phyloP scores from a whole-genome alignment of 2,329 filamentous ascomycete genomes.

The Stagonosporopsis vannaccii region DNA sequence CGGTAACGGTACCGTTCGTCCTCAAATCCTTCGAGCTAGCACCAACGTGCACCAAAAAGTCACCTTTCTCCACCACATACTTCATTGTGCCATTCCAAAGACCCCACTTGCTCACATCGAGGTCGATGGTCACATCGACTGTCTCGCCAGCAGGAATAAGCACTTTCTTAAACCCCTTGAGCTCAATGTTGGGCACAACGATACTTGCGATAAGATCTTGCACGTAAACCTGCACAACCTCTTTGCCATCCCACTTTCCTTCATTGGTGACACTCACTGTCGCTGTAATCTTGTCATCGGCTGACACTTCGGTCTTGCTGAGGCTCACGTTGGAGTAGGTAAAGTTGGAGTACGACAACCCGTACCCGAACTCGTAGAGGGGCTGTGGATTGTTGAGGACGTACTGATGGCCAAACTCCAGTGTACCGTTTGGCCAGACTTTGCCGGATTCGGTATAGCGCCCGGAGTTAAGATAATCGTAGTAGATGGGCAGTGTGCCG shows the following conservation, averaged over 20 bases:
- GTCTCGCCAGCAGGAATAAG: constrained; percentile 66
- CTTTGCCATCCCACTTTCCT: constrained; percentile 63
- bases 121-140: constrained; percentile 59
- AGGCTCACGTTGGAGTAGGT: constrained; percentile 63
- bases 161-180: constrained; percentile 74
- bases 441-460: constrained; percentile 62
- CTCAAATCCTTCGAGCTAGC: constrained; percentile 64
- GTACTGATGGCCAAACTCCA: constrained; percentile 71
- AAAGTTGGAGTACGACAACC: constrained; percentile 70
- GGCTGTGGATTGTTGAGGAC: constrained; percentile 67
- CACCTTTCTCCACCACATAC: constrained; percentile 76
- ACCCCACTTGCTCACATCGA: constrained; percentile 60
- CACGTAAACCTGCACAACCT: constrained; percentile 74
- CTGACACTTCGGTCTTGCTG: constrained; percentile 57
- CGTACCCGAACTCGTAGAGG: constrained; percentile 72
- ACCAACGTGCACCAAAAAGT: constrained; percentile 69
- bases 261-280: constrained; percentile 69
- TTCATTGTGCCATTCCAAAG: constrained; percentile 68
- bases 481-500: constrained; percentile 72
- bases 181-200: constrained; percentile 68
- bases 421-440: constrained; percentile 64
- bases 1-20: constrained; percentile 64
- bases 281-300: constrained; percentile 64
- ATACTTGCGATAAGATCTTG: constrained; percentile 68
- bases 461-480: constrained; percentile 75